Evolutionary conservation across 2,329 filamentous ascomycete genomes (phyloP).

Genomic region (Macrophomina pseudophaseolina): DNA sequence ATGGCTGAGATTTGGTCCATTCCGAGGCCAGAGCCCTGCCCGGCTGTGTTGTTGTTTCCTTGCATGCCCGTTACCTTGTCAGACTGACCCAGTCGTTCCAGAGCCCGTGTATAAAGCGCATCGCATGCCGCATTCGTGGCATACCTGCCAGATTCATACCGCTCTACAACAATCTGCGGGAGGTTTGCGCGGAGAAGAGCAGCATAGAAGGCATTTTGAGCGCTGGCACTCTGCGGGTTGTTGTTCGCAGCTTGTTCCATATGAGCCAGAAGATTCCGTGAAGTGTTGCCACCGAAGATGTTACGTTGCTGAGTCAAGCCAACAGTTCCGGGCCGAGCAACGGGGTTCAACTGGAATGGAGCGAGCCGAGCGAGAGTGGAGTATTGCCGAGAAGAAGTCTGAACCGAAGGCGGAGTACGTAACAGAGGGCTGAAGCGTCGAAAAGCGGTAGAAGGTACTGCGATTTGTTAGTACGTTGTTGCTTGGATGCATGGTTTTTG

Average conservation of each 20-base stretch:
- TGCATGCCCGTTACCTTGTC: conserved; percentile 39
- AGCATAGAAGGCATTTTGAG: conserved; percentile 94
- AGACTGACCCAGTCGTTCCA: conserved; percentile 64
- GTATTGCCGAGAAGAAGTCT: conserved; percentile 41
- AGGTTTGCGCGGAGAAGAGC: conserved; percentile 89
- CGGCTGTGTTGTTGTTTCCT: conserved; percentile 33
- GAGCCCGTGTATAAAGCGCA: conserved; percentile 76
- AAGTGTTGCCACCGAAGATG: conserved; percentile 52
- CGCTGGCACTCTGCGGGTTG: conserved; percentile 83
- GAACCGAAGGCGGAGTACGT: conserved; percentile 1
- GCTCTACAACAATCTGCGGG: conserved; percentile 88
- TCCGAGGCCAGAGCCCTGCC: conserved; percentile 8
- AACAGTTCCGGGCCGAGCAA: conserved; percentile 39
- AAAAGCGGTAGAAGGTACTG: conserved; percentile 12
- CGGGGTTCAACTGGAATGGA: conserved; percentile 38
- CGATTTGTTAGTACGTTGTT: not conserved
- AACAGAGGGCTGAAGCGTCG: conserved; percentile 16
- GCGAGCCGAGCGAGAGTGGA: conserved; percentile 46
- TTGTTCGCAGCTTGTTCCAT: conserved; percentile 92
- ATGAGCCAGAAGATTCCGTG: conserved; percentile 72
- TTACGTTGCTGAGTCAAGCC: conserved; percentile 51
- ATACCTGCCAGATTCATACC: conserved; percentile 85
- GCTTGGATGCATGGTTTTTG: not conserved
- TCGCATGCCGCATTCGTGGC: conserved; percentile 81
- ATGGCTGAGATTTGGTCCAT: conserved; percentile 74